A percentile compares a stretch with the other conserved stretches of the same genome.
Evolutionary conservation across 2,329 filamentous ascomycete genomes (phyloP).

Genomic region (Pseudogymnoascus sp.): DNA sequence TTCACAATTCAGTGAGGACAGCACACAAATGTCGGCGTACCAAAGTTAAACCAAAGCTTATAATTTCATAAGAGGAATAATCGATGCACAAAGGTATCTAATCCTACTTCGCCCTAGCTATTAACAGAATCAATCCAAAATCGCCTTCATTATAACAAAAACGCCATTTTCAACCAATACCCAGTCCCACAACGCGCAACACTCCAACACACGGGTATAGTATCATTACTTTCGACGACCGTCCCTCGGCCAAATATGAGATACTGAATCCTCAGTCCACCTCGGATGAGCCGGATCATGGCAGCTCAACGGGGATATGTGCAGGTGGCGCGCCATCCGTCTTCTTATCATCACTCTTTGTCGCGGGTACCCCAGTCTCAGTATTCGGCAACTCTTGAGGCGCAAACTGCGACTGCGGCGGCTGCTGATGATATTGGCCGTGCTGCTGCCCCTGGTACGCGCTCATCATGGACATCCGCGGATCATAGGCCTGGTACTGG

Average conservation of each 20-base stretch:
- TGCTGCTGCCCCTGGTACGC: not conserved
- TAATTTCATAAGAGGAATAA: not conserved
- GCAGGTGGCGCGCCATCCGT: not conserved
- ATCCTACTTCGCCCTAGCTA: not conserved
- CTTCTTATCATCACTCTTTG: not conserved
- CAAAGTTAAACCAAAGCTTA: too few relatives aligned
- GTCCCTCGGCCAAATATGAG: not conserved
- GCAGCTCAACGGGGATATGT: not conserved
- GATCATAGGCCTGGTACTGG: not conserved
- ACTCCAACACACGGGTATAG: not conserved
- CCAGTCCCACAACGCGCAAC: not conserved
- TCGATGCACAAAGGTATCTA: not conserved
- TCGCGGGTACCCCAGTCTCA: not conserved
- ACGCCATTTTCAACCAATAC: not conserved
- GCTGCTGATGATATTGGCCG: not conserved
- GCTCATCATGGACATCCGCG: not conserved
- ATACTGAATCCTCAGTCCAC: not conserved
- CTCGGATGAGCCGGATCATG: not conserved
- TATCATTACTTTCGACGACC: not conserved
- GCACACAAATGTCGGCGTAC: too few relatives aligned
- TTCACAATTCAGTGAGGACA: too few relatives aligned
- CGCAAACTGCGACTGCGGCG: not conserved
- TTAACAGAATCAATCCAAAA: not conserved
- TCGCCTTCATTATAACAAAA: not conserved
- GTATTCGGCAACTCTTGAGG: not conserved